A percentile compares a stretch with the other conserved stretches of the same genome.
Evolutionary conservation across 805 yeast species (phyloP).

Genomic region (Saturnispora sanitii): DNA sequence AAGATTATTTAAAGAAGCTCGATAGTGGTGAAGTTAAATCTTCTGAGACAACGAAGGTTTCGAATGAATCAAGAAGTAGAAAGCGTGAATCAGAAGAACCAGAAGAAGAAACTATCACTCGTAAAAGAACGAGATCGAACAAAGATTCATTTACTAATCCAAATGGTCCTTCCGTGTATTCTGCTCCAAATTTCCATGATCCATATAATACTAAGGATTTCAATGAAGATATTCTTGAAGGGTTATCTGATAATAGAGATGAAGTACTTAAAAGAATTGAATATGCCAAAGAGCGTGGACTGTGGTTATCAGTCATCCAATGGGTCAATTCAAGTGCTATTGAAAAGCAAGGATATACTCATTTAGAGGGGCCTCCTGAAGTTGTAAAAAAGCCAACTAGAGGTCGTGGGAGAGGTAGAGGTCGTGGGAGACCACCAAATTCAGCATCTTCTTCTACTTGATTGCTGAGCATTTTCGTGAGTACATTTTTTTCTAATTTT

Average conservation of each 20-base stretch:
- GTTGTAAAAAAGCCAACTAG: slow-evolving; percentile 12
- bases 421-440: slow-evolving; percentile 2
- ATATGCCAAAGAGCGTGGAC: slow-evolving; percentile 9
- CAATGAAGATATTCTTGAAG: slow-evolving; percentile 12
- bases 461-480: background rate
- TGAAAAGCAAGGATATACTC: slow-evolving; percentile 39
- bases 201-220: slow-evolving; percentile 5
- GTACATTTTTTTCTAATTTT: background rate
- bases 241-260: slow-evolving; percentile 19
- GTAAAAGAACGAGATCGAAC: slow-evolving; percentile 13
- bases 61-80: too few species aligned
- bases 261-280: slow-evolving; percentile 18
- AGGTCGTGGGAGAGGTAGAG: slow-evolving; percentile 10
- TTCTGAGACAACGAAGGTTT: slow-evolving; percentile 14
- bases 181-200: background rate
- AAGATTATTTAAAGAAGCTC: slow-evolving; percentile 21
- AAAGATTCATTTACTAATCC: slow-evolving; percentile 15
- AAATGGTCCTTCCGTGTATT: slow-evolving; percentile 7
- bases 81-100: slow-evolving; percentile 27
- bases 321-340: slow-evolving; percentile 57
- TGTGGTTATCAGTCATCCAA: slow-evolving; percentile 31
- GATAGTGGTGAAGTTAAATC: slow-evolving; percentile 29
- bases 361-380: slow-evolving; percentile 41
- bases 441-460: background rate
- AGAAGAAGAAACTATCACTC: slow-evolving; percentile 19